A percentile compares a stretch with the other conserved stretches of the same genome.
Evolutionary conservation across 129 eudicot genomes (phyloP).

Genomic region (Chrysanthemum lavandulifolium): DNA sequence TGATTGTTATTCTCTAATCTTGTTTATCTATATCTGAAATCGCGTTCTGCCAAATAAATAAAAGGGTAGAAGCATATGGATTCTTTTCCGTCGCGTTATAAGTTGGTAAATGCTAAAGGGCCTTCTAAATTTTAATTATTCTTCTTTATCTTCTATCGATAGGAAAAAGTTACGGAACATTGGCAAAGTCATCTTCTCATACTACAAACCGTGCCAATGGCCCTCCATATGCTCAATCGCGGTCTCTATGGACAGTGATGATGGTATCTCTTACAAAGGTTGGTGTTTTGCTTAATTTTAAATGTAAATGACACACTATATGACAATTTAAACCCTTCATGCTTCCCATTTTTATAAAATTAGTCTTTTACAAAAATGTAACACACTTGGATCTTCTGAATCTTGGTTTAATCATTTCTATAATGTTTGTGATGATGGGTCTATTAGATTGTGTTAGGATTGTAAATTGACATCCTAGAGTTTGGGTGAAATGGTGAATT

Average conservation of each 20-base stretch:
- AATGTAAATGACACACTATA: neutral
- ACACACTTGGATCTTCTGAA: too few relatives aligned
- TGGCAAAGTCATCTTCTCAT: slow-evolving; percentile 67
- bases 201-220: slow-evolving; percentile 69
- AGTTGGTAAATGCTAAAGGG: neutral
- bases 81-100: neutral
- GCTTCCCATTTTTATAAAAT: too few relatives aligned
- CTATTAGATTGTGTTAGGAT: too few relatives aligned
- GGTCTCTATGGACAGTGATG: slow-evolving; percentile 76
- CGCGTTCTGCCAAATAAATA: neutral
- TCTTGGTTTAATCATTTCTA: too few relatives aligned
- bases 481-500: neutral
- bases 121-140: neutral
- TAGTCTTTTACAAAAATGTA: too few relatives aligned
- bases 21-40: neutral
- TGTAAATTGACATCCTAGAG: too few relatives aligned
- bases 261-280: slow-evolving; percentile 89
- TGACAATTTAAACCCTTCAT: neutral
- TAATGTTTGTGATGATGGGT: too few relatives aligned
- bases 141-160: neutral
- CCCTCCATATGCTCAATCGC: slow-evolving; percentile 73
- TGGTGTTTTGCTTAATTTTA: neutral
- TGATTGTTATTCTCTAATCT: neutral
- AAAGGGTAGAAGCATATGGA: neutral
- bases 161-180: slow-evolving; percentile 88